Conservation (phyloP, 306 rosid genomes). For the Castanea crenata region DNA sequence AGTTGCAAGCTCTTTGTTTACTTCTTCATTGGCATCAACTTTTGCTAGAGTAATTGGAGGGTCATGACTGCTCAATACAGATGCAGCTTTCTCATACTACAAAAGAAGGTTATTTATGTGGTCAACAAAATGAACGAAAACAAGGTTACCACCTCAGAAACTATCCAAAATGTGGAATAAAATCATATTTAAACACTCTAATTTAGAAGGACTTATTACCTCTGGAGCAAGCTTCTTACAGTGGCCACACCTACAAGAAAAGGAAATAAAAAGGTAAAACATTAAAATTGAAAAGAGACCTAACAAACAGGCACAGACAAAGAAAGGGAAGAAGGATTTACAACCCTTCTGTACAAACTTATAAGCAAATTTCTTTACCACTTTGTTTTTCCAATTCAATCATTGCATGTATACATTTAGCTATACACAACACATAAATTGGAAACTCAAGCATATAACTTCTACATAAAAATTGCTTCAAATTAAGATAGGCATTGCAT, state of each 20-base stretch:
- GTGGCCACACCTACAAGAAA: slow-evolving; percentile 85
- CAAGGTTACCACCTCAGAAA: not conserved
- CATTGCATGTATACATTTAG: too few species aligned
- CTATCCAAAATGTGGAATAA: not conserved
- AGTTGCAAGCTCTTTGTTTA: slow-evolving; percentile 53
- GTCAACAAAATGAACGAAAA: not conserved
- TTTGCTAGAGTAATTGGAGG: slow-evolving; percentile 78
- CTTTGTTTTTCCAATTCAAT: not conserved
- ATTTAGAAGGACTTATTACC: slow-evolving; percentile 40
- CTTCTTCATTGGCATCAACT: slow-evolving; percentile 73
- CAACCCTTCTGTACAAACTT: not conserved
- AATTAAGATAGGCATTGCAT: too few species aligned
- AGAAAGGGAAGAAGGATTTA: not conserved
- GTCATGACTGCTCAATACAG: slow-evolving; percentile 63
- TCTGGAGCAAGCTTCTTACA: slow-evolving; percentile 93
- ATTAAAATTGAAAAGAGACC: not conserved
- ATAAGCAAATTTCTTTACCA: not conserved
- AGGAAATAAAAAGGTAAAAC: not conserved
- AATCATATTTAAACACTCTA: not conserved
- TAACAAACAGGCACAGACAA: too few species aligned
- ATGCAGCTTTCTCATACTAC: slow-evolving; percentile 88
- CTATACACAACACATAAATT: too few species aligned
- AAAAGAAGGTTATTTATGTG: not conserved
- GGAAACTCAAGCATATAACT: too few species aligned
- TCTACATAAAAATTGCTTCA: too few species aligned